Evolutionary conservation across 305 asterid genomes (phyloP).

Genomic region (Fraxinus angustifolia): DNA sequence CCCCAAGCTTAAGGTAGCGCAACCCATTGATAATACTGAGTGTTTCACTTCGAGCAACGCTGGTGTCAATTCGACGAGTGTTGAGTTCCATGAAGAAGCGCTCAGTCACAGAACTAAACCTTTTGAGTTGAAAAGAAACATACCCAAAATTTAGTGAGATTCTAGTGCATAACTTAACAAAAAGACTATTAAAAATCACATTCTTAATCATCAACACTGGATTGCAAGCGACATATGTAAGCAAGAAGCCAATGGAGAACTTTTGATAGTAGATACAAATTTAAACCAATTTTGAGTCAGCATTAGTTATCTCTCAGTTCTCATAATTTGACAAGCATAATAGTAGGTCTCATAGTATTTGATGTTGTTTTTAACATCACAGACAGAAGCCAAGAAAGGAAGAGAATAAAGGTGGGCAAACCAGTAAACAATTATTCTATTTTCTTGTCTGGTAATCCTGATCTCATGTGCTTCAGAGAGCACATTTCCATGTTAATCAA

Average conservation of each 20-base stretch:
- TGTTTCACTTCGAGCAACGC: slow-evolving; percentile 91
- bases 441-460: slow-evolving; percentile 14
- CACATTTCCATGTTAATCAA: neutral
- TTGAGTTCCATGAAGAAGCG: slow-evolving; percentile 99
- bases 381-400: neutral
- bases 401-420: neutral
- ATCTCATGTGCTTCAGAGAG: neutral
- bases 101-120: slow-evolving; percentile 99
- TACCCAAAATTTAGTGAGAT: slow-evolving; percentile 25
- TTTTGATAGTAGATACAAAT: slow-evolving; percentile 10
- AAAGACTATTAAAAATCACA: slow-evolving; percentile 18
- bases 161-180: slow-evolving; percentile 12
- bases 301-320: neutral
- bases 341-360: neutral
- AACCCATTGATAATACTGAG: slow-evolving; percentile 92
- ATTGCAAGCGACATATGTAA: neutral
- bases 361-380: slow-evolving; percentile 13
- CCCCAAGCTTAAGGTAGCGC: slow-evolving; percentile 99
- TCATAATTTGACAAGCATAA: slow-evolving; percentile 8
- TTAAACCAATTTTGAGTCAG: neutral
- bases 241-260: slow-evolving; percentile 10
- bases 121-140: slow-evolving; percentile 37
- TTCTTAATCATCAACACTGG: slow-evolving; percentile 16
- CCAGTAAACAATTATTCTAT: neutral
- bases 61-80: slow-evolving; percentile 91